phyloP scores from a whole-genome alignment of 306 rosid species.

The Sphenostylis stenocarpa region DNA sequence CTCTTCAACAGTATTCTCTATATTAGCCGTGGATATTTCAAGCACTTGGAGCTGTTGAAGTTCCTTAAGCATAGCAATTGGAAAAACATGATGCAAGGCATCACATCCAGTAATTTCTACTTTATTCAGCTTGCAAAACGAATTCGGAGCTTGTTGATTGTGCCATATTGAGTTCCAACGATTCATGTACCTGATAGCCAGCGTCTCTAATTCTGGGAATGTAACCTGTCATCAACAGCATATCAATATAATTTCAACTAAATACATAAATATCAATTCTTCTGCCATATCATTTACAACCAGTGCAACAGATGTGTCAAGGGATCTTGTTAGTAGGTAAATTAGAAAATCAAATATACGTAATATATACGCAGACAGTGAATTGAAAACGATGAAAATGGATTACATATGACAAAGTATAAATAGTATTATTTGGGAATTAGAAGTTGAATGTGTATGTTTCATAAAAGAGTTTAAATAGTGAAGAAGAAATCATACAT shows the following conservation, averaged over 20 bases:
- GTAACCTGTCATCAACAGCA: not conserved
- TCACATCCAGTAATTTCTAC: not conserved
- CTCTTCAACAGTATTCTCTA: not conserved
- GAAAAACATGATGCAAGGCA: not conserved
- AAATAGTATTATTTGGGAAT: not conserved
- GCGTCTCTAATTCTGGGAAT: not conserved
- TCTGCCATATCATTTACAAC: no score
- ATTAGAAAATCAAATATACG: not conserved
- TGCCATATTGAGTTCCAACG: not conserved
- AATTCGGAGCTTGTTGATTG: not conserved
- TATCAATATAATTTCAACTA: not conserved
- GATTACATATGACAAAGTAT: not conserved
- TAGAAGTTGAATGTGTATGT: not conserved
- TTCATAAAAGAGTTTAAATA: not conserved
- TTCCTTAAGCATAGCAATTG: not conserved
- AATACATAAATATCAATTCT: no score
- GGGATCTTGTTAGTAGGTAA: not conserved
- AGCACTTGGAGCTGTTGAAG: not conserved
- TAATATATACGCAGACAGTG: no score
- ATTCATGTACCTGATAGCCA: not conserved
- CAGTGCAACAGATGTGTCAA: not conserved
- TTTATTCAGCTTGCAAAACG: not conserved
- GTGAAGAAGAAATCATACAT: not conserved
- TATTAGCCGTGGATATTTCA: not conserved
- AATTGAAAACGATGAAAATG: not conserved